Evolutionary conservation across 2,329 filamentous ascomycete species (phyloP).

Genomic region (Cordyceps pruinosa): DNA sequence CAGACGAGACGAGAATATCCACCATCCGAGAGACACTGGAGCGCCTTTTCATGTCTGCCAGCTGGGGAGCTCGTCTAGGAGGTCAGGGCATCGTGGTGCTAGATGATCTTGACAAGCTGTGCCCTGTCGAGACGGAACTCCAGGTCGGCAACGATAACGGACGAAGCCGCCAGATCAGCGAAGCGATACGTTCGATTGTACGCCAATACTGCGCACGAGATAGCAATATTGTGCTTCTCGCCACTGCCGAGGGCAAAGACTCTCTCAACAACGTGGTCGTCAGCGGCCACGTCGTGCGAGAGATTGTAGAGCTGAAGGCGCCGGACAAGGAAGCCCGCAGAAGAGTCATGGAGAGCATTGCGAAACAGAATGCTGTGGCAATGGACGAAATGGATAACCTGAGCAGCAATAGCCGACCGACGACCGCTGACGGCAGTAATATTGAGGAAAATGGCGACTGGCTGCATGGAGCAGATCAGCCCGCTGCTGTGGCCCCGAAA

Average conservation of each 20-base stretch:
- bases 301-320: slow-evolving; percentile 83
- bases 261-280: slow-evolving; percentile 84
- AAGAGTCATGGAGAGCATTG: slow-evolving; percentile 74
- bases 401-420: slow-evolving; percentile 45
- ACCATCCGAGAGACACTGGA: slow-evolving; percentile 85
- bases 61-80: slow-evolving; percentile 83
- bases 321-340: slow-evolving; percentile 87
- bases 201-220: slow-evolving; percentile 75
- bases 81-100: slow-evolving; percentile 79
- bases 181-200: slow-evolving; percentile 76
- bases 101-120: slow-evolving; percentile 89
- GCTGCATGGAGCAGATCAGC: slow-evolving; percentile 65
- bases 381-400: slow-evolving; percentile 31
- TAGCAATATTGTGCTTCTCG: slow-evolving; percentile 77
- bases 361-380: slow-evolving; percentile 45
- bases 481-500: slow-evolving; percentile 34
- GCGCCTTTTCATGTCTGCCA: slow-evolving; percentile 78
- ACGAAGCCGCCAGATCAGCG: slow-evolving; percentile 84
- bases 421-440: slow-evolving; percentile 48
- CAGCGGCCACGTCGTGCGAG: slow-evolving; percentile 83
- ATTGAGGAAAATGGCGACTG: slow-evolving; percentile 57
- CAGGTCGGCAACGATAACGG: slow-evolving; percentile 92
- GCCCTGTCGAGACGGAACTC: slow-evolving; percentile 87
- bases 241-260: slow-evolving; percentile 89
- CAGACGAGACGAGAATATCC: slow-evolving; percentile 81